phyloP scores from a whole-genome alignment of 1,284 basidiomycete species.

The Ganoderma resinaceum region DNA sequence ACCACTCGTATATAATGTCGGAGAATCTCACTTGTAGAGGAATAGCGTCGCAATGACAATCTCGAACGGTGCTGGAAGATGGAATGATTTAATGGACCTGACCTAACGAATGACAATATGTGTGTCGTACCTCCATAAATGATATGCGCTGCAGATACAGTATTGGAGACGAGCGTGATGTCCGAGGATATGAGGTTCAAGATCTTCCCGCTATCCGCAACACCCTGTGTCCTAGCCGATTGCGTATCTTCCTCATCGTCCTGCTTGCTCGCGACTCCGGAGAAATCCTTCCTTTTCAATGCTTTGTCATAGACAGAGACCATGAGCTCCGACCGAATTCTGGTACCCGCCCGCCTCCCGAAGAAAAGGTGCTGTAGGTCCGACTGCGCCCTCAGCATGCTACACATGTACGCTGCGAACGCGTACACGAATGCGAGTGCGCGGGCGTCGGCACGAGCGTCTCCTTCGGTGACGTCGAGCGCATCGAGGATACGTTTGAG shows the following conservation, averaged over 20 bases:
- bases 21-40: constrained; percentile 67
- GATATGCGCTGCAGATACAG: constrained; percentile 61
- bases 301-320: constrained; percentile 91
- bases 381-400: constrained; percentile 66
- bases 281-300: constrained; percentile 84
- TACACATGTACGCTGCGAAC: constrained; percentile 66
- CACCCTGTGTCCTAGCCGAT: constrained; percentile 65
- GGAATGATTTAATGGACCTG: background rate
- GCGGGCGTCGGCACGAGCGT: constrained; percentile 49
- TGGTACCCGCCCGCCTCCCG: constrained; percentile 70
- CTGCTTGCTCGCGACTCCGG: constrained; percentile 56
- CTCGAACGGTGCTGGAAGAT: constrained; percentile 71
- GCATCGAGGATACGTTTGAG: constrained; percentile 67
- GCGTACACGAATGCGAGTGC: constrained; percentile 78
- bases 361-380: constrained; percentile 85
- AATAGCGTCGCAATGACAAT: constrained; percentile 78
- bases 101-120: background rate
- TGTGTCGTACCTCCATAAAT: constrained; percentile 68
- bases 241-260: constrained; percentile 42
- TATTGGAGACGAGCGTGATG: constrained; percentile 61
- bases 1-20: background rate
- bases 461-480: constrained; percentile 32
- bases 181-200: constrained; percentile 84
- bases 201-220: constrained; percentile 79
- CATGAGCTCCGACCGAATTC: constrained; percentile 79